Evolutionary conservation across 2,329 filamentous ascomycete species (phyloP).

Genomic region (Botryotinia calthae): DNA sequence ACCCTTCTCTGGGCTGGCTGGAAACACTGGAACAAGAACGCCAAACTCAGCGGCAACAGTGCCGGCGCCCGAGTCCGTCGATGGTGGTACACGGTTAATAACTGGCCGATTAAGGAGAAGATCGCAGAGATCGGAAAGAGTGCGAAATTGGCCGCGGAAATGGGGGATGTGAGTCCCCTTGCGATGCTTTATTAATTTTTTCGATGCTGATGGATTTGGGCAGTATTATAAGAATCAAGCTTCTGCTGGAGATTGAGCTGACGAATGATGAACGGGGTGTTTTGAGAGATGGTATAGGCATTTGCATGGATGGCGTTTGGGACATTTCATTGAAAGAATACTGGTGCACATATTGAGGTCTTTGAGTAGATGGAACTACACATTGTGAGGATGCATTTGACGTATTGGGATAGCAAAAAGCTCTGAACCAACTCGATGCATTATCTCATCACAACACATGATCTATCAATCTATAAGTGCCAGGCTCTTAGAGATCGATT

Average conservation of each 20-base stretch:
- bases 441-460: neutral
- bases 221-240: slow-evolving; percentile 36
- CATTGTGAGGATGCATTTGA: neutral
- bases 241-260: slow-evolving; percentile 27
- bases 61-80: slow-evolving; percentile 74
- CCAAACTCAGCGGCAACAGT: slow-evolving; percentile 72
- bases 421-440: neutral
- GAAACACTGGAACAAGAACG: slow-evolving; percentile 82
- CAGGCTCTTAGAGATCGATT: neutral
- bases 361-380: neutral
- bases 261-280: slow-evolving; percentile 19
- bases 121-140: slow-evolving; percentile 29
- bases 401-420: neutral
- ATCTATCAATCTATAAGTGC: neutral
- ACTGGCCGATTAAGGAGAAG: slow-evolving; percentile 67
- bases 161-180: slow-evolving; percentile 43
- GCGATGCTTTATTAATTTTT: slow-evolving; percentile 27
- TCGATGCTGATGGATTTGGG: slow-evolving; percentile 31
- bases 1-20: slow-evolving; percentile 82
- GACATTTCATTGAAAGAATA: slow-evolving; percentile 4
- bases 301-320: slow-evolving; percentile 18
- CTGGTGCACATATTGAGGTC: neutral
- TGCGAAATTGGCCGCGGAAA: slow-evolving; percentile 40
- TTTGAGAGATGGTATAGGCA: neutral
- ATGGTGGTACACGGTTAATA: slow-evolving; percentile 96